A percentile compares a stretch with the other conserved stretches of the same genome.
phyloP scores from a whole-genome alignment of 176 grass and related monocot genomes.

The Phoenix dactylifera region DNA sequence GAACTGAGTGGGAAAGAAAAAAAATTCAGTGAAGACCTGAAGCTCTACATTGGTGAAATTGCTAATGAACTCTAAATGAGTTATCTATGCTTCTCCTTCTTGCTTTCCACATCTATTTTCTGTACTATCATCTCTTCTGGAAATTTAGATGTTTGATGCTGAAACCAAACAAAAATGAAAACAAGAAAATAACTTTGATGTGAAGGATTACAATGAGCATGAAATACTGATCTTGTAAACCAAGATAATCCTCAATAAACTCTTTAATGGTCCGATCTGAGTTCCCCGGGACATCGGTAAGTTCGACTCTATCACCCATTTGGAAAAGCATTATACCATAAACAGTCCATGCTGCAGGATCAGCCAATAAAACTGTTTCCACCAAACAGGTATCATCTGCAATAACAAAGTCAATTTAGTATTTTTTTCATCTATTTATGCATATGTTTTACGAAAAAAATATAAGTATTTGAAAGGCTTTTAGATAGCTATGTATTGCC shows the following conservation, averaged over 20 bases:
- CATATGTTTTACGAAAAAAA: too few relatives aligned
- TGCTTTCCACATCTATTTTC: too few relatives aligned
- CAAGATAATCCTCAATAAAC: slow-evolving; percentile 29
- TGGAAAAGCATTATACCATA: slow-evolving; percentile 40
- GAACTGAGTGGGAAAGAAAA: too few relatives aligned
- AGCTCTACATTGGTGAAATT: too few relatives aligned
- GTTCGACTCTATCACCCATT: slow-evolving; percentile 23
- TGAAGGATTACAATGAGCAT: slow-evolving; percentile 28
- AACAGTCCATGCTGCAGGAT: slow-evolving; percentile 37
- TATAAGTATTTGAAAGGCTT: too few relatives aligned
- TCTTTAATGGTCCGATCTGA: slow-evolving; percentile 19
- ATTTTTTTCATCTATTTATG: too few relatives aligned
- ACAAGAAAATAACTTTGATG: slow-evolving; percentile 17
- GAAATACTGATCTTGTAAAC: slow-evolving; percentile 24
- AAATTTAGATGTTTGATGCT: slow-evolving; percentile 45
- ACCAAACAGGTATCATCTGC: slow-evolving; percentile 45
- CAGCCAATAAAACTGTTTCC: slow-evolving; percentile 46
- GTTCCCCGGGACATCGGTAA: slow-evolving; percentile 11
- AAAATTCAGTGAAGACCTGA: too few relatives aligned
- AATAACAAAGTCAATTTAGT: neutral
- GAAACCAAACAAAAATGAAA: slow-evolving; percentile 25
- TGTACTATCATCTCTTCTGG: slow-evolving; percentile 23
- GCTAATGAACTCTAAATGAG: too few relatives aligned
- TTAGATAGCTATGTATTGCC: too few relatives aligned
- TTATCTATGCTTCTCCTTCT: too few relatives aligned